phyloP scores from a whole-genome alignment of 225 moss, liverwort and hornwort genomes.

The Takakia lepidozioides region DNA sequence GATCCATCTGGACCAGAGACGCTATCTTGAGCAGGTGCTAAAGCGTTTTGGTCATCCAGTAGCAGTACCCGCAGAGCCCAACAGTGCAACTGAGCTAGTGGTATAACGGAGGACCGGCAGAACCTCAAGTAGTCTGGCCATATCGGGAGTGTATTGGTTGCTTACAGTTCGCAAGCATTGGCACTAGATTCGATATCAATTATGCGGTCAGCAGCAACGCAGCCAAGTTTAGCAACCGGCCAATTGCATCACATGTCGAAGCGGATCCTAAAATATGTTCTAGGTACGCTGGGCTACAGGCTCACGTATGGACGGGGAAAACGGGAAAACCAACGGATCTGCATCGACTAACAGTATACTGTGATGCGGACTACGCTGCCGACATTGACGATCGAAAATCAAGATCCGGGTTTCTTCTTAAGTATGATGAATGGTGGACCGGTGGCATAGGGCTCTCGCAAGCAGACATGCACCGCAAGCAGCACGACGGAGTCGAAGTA shows the following conservation, averaged over 20 bases:
- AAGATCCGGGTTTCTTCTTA: neutral
- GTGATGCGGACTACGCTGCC: constrained; percentile 3
- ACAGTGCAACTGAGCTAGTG: neutral
- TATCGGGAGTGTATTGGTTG: neutral
- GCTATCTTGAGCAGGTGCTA: no score
- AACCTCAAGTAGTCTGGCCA: neutral
- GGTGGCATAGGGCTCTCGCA: neutral
- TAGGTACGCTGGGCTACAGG: neutral
- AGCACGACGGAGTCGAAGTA: neutral
- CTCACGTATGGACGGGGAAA: neutral
- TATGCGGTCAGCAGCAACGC: neutral
- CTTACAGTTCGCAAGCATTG: neutral
- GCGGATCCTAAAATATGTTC: constrained; percentile 1
- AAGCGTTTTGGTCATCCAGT: no score
- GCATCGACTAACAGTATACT: neutral
- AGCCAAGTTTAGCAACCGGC: neutral
- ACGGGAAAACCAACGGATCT: neutral
- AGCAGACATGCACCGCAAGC: constrained; percentile 1
- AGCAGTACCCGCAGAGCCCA: neutral
- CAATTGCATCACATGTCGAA: neutral
- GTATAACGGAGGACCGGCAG: neutral
- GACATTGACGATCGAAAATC: constrained; percentile 2
- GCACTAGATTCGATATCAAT: neutral
- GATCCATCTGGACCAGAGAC: no score
- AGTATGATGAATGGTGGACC: neutral